phyloP scores from a whole-genome alignment of 805 yeast genomes.

The Brettanomyces nanus region DNA sequence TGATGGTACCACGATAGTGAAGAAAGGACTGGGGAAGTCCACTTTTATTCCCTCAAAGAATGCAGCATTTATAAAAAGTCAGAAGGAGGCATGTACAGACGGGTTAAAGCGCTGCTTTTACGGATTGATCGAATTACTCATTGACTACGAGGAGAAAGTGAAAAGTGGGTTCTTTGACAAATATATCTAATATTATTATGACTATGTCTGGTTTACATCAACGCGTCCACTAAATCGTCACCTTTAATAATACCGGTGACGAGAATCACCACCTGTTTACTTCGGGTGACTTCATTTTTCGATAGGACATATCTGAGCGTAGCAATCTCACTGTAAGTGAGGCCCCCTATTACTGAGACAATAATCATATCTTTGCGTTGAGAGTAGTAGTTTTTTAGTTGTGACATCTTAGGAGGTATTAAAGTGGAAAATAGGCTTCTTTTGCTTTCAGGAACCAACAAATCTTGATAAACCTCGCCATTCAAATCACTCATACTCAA shows the following conservation, averaged over 20 bases:
- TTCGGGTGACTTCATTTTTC: conserved; percentile 24
- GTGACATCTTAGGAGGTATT: conserved; percentile 17
- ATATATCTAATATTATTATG: conserved; percentile 4
- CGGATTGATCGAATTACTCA: conserved; percentile 24
- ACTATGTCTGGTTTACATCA: conserved; percentile 3
- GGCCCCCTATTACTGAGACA: conserved; percentile 70
- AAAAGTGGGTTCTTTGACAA: conserved; percentile 17
- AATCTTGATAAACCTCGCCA: conserved; percentile 27
- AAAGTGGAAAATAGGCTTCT: conserved; percentile 18
- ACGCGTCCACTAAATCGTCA: conserved; percentile 24
- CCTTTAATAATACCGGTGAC: conserved; percentile 37
- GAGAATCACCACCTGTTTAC: conserved; percentile 33
- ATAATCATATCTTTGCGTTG: conserved; percentile 28
- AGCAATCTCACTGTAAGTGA: conserved; percentile 77
- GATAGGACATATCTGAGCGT: conserved; percentile 57
- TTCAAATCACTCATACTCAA: conserved; percentile 34
- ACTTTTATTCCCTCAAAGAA: conserved; percentile 26
- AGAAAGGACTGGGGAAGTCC: conserved; percentile 33
- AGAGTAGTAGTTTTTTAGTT: conserved; percentile 2
- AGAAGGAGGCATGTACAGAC: conserved; percentile 40
- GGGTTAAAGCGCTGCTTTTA: conserved; percentile 36
- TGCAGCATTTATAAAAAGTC: conserved; percentile 30
- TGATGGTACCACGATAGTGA: conserved; percentile 36
- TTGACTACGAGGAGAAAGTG: conserved; percentile 21
- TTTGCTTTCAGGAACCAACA: conserved; percentile 25